A percentile compares a stretch with the other conserved stretches of the same genome.
phyloP scores from a whole-genome alignment of 2,329 filamentous ascomycete genomes.

The Neurospora crassa region DNA sequence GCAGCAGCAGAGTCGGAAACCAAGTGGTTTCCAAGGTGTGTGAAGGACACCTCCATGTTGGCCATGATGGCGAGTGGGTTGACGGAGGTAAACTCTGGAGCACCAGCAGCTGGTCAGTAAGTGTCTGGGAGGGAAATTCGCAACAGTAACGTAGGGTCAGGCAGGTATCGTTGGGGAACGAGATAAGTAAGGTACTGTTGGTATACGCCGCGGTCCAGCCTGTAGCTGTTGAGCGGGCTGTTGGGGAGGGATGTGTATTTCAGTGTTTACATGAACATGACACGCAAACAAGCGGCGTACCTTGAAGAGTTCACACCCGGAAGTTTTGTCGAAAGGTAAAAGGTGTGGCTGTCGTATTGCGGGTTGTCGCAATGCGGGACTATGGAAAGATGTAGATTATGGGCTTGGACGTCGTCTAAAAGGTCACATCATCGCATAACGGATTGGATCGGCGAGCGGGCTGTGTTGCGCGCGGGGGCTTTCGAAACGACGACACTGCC shows the following conservation, averaged over 20 bases:
- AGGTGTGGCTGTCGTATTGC: neutral
- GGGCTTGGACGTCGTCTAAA: neutral
- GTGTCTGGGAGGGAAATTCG: neutral
- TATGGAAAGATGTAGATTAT: neutral
- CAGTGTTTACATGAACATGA: neutral
- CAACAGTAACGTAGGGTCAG: neutral
- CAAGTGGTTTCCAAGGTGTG: conserved; percentile 76
- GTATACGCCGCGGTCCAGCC: neutral
- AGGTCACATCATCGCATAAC: conserved; percentile 19
- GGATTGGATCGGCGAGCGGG: conserved; percentile 5
- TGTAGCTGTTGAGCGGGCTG: neutral
- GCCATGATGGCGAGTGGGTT: conserved; percentile 18
- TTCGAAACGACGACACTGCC: conserved; percentile 3
- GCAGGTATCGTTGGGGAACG: neutral
- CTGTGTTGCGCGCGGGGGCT: neutral
- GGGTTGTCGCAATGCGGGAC: neutral
- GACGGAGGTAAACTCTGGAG: neutral
- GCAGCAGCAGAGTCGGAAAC: conserved; percentile 75
- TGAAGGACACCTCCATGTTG: conserved; percentile 79
- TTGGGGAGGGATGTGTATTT: neutral
- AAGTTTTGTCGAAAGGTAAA: neutral
- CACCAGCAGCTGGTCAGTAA: neutral
- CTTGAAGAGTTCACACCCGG: neutral
- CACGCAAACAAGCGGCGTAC: neutral
- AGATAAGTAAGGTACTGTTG: neutral